These are phyloP conservation scores for Suhomyces faveliae DNA, from an alignment of 805 yeast genomes.

Conservation along the genomic window DNA sequence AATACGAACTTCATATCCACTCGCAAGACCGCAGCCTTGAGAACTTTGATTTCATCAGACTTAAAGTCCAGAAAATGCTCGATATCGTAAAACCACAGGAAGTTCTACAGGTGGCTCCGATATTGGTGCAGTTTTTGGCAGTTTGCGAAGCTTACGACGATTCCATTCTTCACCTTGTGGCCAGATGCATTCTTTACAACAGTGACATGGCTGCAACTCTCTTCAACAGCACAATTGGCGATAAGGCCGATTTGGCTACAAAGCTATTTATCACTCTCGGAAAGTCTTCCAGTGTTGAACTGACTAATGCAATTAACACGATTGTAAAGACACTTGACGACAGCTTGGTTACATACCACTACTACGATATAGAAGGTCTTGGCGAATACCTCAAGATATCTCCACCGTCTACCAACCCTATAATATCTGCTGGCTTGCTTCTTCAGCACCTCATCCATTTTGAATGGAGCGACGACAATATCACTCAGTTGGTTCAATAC, in stretches of 20 bases:
- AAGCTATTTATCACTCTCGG: conserved; percentile 12
- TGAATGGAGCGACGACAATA: conserved; percentile 20
- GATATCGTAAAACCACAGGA: not conserved
- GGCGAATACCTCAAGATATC: not conserved
- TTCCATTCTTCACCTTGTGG: conserved; percentile 23
- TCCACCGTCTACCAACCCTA: not conserved
- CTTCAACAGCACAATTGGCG: not conserved
- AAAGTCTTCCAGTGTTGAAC: conserved; percentile 17
- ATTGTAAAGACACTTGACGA: conserved; percentile 15
- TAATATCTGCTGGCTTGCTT: conserved; percentile 16
- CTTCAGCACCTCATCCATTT: conserved; percentile 21
- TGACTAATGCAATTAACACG: conserved; percentile 15
- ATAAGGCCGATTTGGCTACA: conserved; percentile 5
- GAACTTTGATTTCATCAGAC: conserved; percentile 16
- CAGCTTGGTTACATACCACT: conserved; percentile 16
- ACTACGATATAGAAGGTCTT: conserved; percentile 22
- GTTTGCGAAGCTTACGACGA: not conserved
- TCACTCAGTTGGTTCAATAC: conserved; percentile 1
- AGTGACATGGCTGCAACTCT: not conserved
- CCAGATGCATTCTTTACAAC: not conserved
- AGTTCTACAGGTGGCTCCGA: not conserved
- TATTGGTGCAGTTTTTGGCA: not conserved
- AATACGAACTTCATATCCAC: conserved; percentile 28
- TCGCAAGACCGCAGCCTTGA: conserved; percentile 2
- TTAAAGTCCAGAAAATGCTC: conserved; percentile 35